Evolutionary conservation across 2,329 filamentous ascomycete genomes (phyloP), one percentile per base, ranked within the genome.

Genomic region (Monosporascus cannonballus): DNA sequence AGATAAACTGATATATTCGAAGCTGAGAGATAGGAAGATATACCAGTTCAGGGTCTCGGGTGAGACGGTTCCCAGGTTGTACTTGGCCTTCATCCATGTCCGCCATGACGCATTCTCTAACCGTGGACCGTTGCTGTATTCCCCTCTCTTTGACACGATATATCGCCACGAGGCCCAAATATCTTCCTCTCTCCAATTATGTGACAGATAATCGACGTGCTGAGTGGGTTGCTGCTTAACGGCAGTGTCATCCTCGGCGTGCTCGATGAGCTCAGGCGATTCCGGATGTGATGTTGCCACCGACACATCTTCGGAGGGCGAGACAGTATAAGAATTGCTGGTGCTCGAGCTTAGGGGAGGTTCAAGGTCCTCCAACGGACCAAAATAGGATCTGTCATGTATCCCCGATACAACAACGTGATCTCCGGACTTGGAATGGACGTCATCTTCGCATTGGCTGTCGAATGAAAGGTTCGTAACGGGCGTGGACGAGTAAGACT

Each of bases 81-180:
- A 87, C 72, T 96, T 96, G 48, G 88, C 80, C 71, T 97, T 97
- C 67, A 90, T 88, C 94, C 94, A 97, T 1, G 91, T 94, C 67
- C 94, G 82, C 94, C 94, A 99, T 0, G 91, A 96, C 3, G 94
- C 94, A 70, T 99, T 97, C 70, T 97, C 94, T 30, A 97, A 72
- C 48, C 94, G 80, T 36, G 85, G 86, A 37, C 87, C 83, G 68
- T 96, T 93, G 61, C 83, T 85, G 59, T 95, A 95, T 50, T 89
- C 81, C 54, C 84, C 84, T 62, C 87, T 80, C 63, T 90, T 88
- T 27, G 88, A 86, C 17, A 92, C 85, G 61, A 97, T 90, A 67
- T 96, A 94, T 66, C 91, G 86, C 94, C 94, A 97, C 1, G 93
- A 96, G 6, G 89, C 87, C 92, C 92, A 97, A 25, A 97, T 95